phyloP scores from a whole-genome alignment of 2,329 filamentous ascomycete genomes.

The Leptographium galeiforme region DNA sequence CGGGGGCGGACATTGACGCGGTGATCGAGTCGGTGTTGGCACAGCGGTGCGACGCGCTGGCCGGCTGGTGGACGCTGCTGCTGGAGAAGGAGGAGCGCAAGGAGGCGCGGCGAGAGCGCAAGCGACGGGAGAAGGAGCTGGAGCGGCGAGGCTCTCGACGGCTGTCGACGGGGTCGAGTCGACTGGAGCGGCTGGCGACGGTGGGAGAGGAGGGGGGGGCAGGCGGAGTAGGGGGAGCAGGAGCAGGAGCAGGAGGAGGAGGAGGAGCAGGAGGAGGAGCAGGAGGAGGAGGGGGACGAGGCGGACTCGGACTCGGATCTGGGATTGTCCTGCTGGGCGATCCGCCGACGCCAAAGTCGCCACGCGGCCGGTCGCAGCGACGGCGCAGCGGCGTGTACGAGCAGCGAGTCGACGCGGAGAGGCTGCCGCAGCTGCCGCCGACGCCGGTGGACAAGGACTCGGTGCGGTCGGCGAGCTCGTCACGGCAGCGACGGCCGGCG shows the following conservation, averaged over 20 bases:
- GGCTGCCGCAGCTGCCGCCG: not conserved
- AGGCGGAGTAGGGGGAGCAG: too few species aligned
- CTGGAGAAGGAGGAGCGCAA: slow-evolving; percentile 93
- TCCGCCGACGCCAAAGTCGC: slow-evolving; percentile 42
- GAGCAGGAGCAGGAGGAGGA: slow-evolving; percentile 23
- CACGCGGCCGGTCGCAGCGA: slow-evolving; percentile 62
- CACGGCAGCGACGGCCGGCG: slow-evolving; percentile 58
- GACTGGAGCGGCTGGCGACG: slow-evolving; percentile 68
- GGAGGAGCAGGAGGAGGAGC: slow-evolving; percentile 22
- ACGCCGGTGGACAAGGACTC: slow-evolving; percentile 64
- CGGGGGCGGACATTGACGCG: slow-evolving; percentile 85
- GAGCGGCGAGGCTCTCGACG: slow-evolving; percentile 69
- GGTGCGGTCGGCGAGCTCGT: slow-evolving; percentile 62
- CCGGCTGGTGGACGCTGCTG: slow-evolving; percentile 91
- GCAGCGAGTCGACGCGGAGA: slow-evolving; percentile 45
- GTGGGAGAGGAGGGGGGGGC: slow-evolving; percentile 59
- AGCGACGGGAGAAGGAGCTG: slow-evolving; percentile 70
- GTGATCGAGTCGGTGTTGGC: slow-evolving; percentile 89
- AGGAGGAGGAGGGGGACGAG: slow-evolving; percentile 22
- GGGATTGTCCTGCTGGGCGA: slow-evolving; percentile 26
- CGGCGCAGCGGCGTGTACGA: slow-evolving; percentile 52
- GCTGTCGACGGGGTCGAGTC: slow-evolving; percentile 78
- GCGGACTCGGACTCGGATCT: not conserved
- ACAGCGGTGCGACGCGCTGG: slow-evolving; percentile 77
- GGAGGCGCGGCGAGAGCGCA: slow-evolving; percentile 63